Evolutionary conservation across 225 moss, liverwort and hornwort genomes (phyloP).

Genomic region (Physcomitrium patens): DNA sequence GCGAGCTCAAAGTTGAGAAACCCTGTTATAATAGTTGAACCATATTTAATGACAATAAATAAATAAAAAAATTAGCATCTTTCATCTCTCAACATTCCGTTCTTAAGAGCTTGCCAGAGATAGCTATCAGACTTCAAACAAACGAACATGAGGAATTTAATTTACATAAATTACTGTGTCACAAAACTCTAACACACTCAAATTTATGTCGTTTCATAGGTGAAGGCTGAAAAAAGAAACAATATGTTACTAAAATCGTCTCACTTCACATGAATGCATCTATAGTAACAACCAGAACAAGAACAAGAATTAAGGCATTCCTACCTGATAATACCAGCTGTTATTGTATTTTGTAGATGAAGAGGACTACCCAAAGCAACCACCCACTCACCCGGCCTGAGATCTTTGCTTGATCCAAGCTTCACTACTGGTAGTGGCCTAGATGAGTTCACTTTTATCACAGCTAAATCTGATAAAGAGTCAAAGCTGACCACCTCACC

Average conservation of each 20-base stretch:
- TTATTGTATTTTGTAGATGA: constrained; percentile 92
- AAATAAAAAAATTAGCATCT: not conserved
- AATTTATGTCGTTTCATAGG: not conserved
- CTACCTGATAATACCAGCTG: constrained; percentile 94
- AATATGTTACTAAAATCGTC: constrained; percentile 12
- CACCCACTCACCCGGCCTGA: constrained; percentile 97
- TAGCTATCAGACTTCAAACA: not conserved
- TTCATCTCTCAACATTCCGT: not conserved
- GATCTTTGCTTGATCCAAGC: constrained; percentile 83
- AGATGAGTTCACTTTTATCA: constrained; percentile 84
- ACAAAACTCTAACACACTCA: not conserved
- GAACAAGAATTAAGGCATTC: constrained; percentile 19
- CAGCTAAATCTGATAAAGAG: constrained; percentile 83
- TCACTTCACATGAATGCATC: not conserved
- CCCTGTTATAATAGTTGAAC: not conserved
- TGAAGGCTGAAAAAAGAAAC: constrained; percentile 1
- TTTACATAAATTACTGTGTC: constrained; percentile 8
- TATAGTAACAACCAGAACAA: not conserved
- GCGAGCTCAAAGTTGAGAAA: not conserved
- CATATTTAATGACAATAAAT: constrained; percentile 10
- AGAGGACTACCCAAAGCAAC: constrained; percentile 95
- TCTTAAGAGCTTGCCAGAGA: constrained; percentile 2
- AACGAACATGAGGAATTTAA: not conserved
- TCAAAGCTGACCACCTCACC: constrained; percentile 78
- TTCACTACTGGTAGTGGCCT: constrained; percentile 78